Evolutionary conservation across 371 early-diverging fungal genomes (phyloP).

Genomic region (Rhizopus sp.): DNA sequence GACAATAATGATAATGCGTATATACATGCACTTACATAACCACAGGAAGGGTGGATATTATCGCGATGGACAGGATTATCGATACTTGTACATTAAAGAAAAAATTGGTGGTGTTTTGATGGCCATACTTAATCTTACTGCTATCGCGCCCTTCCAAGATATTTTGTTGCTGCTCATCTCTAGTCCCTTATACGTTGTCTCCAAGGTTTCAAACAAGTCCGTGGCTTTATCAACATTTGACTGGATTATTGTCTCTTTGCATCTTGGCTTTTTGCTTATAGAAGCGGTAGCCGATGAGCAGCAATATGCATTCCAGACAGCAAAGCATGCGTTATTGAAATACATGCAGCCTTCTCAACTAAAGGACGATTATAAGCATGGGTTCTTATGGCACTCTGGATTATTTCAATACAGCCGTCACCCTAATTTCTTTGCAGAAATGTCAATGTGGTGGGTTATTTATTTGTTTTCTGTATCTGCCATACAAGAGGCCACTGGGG

Average conservation of each 20-base stretch:
- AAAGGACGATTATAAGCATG: slow-evolving; percentile 52
- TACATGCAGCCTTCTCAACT: slow-evolving; percentile 28
- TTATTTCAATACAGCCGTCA: slow-evolving; percentile 78
- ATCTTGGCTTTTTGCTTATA: slow-evolving; percentile 46
- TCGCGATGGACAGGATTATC: slow-evolving; percentile 71
- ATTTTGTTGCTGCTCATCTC: slow-evolving; percentile 64
- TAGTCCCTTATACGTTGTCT: slow-evolving; percentile 62
- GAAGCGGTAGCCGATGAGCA: slow-evolving; percentile 86
- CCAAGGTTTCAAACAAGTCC: slow-evolving; percentile 15
- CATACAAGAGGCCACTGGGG: slow-evolving; percentile 14
- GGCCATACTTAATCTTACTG: slow-evolving; percentile 72
- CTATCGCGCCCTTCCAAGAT: slow-evolving; percentile 78
- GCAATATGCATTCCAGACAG: slow-evolving; percentile 77
- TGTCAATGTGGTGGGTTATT: slow-evolving; percentile 65
- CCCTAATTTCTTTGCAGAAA: slow-evolving; percentile 85
- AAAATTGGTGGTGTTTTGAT: slow-evolving; percentile 52
- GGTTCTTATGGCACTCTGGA: slow-evolving; percentile 73
- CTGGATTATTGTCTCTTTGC: slow-evolving; percentile 42
- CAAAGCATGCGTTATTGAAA: slow-evolving; percentile 55
- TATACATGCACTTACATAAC: slow-evolving; percentile 6
- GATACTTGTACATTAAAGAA: slow-evolving; percentile 65
- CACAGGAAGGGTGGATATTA: slow-evolving; percentile 78
- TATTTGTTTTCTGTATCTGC: slow-evolving; percentile 66
- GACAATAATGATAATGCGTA: not conserved
- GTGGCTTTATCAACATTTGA: slow-evolving; percentile 45